phyloP scores from a whole-genome alignment of 108 stramenopile genomes.

The Discostella pseudostelligera region DNA sequence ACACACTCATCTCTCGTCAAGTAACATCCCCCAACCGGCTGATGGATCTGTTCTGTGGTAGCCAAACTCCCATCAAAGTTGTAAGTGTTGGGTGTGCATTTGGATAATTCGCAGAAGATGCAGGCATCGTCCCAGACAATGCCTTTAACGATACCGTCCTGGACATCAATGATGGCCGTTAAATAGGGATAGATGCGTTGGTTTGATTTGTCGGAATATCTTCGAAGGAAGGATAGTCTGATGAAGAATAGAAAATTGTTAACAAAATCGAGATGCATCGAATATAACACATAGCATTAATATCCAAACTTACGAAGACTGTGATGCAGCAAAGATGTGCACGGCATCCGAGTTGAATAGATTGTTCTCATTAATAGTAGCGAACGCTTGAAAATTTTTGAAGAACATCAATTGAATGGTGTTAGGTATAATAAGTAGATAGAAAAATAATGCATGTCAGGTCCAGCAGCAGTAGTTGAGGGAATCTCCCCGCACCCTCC shows the following conservation, averaged over 20 bases:
- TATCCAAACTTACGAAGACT: slow-evolving; percentile 24
- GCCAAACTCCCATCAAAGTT: slow-evolving; percentile 61
- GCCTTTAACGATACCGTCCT: slow-evolving; percentile 73
- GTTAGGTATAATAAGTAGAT: background rate
- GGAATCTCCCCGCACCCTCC: background rate
- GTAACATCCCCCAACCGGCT: slow-evolving; percentile 71
- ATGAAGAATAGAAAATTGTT: background rate
- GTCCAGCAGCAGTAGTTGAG: background rate
- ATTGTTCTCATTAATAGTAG: slow-evolving; percentile 6
- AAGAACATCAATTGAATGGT: background rate
- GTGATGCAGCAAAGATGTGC: slow-evolving; percentile 41
- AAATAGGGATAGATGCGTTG: slow-evolving; percentile 70
- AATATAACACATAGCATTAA: no score
- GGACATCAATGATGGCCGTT: slow-evolving; percentile 87
- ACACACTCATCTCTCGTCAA: slow-evolving; percentile 49
- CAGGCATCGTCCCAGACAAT: slow-evolving; percentile 93
- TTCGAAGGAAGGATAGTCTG: slow-evolving; percentile 55
- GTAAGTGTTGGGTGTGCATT: slow-evolving; percentile 76
- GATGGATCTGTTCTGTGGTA: slow-evolving; percentile 19
- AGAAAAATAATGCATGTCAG: background rate
- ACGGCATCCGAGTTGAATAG: slow-evolving; percentile 12
- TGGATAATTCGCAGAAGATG: slow-evolving; percentile 63
- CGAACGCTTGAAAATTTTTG: slow-evolving; percentile 30
- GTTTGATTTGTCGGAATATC: slow-evolving; percentile 48
- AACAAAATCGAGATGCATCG: background rate